These are phyloP conservation scores for Cladophialophora exuberans DNA, from an alignment of 2,329 filamentous ascomycete species.

Conservation along the genomic window DNA sequence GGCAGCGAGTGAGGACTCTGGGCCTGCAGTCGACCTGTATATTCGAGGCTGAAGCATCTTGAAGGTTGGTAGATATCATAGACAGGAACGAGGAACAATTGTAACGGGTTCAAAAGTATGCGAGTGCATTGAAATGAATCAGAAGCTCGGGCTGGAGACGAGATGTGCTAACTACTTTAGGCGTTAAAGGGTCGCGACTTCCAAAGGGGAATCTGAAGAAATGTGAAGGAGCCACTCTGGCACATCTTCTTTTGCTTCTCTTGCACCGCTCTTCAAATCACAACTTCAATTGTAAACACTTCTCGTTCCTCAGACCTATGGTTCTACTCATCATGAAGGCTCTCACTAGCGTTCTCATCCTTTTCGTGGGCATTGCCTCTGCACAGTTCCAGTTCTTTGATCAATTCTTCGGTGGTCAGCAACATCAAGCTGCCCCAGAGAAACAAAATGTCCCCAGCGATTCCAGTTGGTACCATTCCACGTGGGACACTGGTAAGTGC, in stretches of 20 bases:
- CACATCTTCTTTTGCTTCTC: too few relatives aligned
- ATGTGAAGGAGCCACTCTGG: too few relatives aligned
- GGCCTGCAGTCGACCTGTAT: constrained; percentile 42
- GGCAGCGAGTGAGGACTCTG: constrained; percentile 43
- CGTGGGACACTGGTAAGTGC: constrained; percentile 56
- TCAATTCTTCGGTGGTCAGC: constrained; percentile 79
- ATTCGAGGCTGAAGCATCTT: constrained; percentile 50
- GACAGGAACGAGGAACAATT: background rate
- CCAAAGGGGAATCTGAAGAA: too few relatives aligned
- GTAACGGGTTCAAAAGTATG: too few relatives aligned
- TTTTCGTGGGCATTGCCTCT: constrained; percentile 61
- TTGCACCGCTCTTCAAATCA: too few relatives aligned
- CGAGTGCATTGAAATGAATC: background rate
- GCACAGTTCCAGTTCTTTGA: constrained; percentile 98
- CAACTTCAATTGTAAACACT: too few relatives aligned
- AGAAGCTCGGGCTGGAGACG: too few relatives aligned
- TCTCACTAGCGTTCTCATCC: constrained; percentile 49
- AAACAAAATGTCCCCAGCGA: constrained; percentile 84
- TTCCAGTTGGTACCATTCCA: constrained; percentile 74
- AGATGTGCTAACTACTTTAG: too few relatives aligned
- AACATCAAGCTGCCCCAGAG: constrained; percentile 60
- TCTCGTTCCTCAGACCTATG: too few relatives aligned
- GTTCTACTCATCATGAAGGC: constrained; percentile 15
- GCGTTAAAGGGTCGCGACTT: too few relatives aligned
- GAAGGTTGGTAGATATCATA: background rate